A percentile compares a stretch with the other conserved stretches of the same genome.
phyloP scores from a whole-genome alignment of 768 basidiomycete genomes.

The Suillus occidentalis region DNA sequence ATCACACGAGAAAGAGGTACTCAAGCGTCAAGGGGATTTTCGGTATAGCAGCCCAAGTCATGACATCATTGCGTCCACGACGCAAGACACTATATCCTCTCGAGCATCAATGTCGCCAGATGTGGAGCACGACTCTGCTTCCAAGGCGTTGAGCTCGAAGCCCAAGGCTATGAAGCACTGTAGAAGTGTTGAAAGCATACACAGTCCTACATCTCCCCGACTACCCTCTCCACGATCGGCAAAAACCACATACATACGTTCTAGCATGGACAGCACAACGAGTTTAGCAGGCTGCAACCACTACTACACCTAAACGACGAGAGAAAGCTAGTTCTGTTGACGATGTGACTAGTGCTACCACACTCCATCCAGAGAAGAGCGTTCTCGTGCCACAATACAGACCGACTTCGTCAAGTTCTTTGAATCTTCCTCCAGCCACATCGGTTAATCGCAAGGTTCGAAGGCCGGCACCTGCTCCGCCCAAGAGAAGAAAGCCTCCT shows the following conservation, averaged over 20 bases:
- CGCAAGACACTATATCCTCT: constrained; percentile 32
- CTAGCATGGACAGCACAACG: constrained; percentile 38
- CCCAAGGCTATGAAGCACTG: constrained; percentile 55
- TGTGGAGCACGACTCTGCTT: constrained; percentile 22
- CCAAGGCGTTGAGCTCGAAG: constrained; percentile 28
- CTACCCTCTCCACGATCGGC: constrained; percentile 32
- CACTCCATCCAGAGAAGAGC: constrained; percentile 18
- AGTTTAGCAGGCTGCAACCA: constrained; percentile 30
- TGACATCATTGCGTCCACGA: constrained; percentile 39
- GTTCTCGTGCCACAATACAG: constrained; percentile 19
- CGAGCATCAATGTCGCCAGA: constrained; percentile 13
- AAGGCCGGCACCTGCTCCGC: constrained; percentile 66
- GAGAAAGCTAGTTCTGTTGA: constrained; percentile 31
- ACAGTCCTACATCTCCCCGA: constrained; percentile 26
- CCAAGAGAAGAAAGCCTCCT: constrained; percentile 69
- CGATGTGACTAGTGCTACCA: constrained; percentile 15
- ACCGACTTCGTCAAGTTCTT: constrained; percentile 20
- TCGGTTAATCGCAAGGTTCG: constrained; percentile 30
- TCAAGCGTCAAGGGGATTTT: constrained; percentile 26
- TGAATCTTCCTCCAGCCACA: constrained; percentile 17
- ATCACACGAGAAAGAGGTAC: constrained; percentile 27
- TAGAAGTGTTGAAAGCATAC: constrained; percentile 65
- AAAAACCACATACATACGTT: constrained; percentile 40
- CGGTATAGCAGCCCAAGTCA: constrained; percentile 45
- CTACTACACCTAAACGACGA: constrained; percentile 18